Base-by-base conservation (phyloP, 441 rosid genomes). In the Isatis lusitanica region DNA sequence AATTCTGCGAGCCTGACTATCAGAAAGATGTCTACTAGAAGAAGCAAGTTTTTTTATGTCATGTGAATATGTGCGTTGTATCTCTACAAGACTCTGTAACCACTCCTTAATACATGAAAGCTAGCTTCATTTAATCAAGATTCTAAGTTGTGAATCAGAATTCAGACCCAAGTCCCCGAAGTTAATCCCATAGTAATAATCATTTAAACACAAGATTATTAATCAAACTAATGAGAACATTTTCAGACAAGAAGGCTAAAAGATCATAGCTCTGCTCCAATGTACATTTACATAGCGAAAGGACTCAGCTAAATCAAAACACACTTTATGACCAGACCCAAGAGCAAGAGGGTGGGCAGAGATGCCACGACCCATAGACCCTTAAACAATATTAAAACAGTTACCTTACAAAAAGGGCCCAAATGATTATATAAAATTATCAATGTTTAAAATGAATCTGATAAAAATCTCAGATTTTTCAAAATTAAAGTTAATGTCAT, bases 1-100 rank as follows among this genome's bases (percentile, higher is more conserved):
- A 81, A 51, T 92, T 92, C 85, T 88, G 97, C n/a, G 84, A 78
- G 21, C 77, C 80, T 21, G 93, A 84, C 65, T 89, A 88, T 51
- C 87, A 86, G 70, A 84, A 26, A 46, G 92, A 85, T 76, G 90
- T 76, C 18, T 79, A 83, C 33, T 86, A 84, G 84, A 69, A 35
- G 18, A 53, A 52, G 10, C 18, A 69, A 24, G 12, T 21, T 4
- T 58, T 33, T 24, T 58, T 16, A 13, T 53, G 55, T 72, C 6
- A 65, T 77, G 52, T 71, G 26, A 21, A 61, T 66, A 52, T 66
- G 55, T 77, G 26, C 43, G n/a, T 46, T 76, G 47, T 71, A 58
- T 71, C 63, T 65, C 18, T 65, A 30, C 11, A 68, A 55, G 46
- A 69, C 67, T 63, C 11, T 31, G 1, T 71, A 70, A 65, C 11